Evolutionary conservation across 139 green algal species (phyloP).

Genomic region (Nannochloris sp.): DNA sequence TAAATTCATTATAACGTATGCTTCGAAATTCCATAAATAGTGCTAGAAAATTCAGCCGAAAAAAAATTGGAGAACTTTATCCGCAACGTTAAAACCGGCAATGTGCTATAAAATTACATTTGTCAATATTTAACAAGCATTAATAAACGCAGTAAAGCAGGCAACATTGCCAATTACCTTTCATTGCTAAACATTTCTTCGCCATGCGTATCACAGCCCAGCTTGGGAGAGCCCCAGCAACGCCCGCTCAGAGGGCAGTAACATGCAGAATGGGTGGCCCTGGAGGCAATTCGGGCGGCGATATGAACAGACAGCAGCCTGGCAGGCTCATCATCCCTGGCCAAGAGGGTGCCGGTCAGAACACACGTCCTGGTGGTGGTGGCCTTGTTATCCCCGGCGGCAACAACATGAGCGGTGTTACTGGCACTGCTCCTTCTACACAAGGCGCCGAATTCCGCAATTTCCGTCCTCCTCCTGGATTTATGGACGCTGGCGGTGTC

Average conservation of each 20-base stretch:
- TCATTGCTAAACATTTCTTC: too few relatives aligned
- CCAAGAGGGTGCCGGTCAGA: background rate
- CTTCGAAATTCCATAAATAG: background rate
- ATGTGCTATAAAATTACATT: background rate
- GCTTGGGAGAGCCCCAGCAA: background rate
- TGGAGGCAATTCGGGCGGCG: background rate
- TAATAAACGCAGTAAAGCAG: too few relatives aligned
- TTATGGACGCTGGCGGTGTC: slow-evolving; percentile 55
- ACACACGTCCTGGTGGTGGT: background rate
- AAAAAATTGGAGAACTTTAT: background rate
- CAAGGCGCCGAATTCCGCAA: slow-evolving; percentile 12
- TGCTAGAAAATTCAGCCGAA: background rate
- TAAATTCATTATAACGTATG: background rate
- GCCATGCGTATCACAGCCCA: background rate
- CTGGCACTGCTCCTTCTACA: background rate
- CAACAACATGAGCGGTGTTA: background rate
- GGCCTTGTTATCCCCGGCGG: background rate
- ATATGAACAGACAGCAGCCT: slow-evolving; percentile 2
- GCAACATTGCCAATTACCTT: too few relatives aligned
- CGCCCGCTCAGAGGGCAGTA: background rate
- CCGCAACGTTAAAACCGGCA: background rate
- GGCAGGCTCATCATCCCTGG: slow-evolving; percentile 15
- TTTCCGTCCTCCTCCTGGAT: slow-evolving; percentile 64
- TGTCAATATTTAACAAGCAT: too few relatives aligned
- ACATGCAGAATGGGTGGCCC: background rate